Base-by-base conservation (phyloP, 2,329 filamentous ascomycete genomes). In the Fusarium xyrophilum region DNA sequence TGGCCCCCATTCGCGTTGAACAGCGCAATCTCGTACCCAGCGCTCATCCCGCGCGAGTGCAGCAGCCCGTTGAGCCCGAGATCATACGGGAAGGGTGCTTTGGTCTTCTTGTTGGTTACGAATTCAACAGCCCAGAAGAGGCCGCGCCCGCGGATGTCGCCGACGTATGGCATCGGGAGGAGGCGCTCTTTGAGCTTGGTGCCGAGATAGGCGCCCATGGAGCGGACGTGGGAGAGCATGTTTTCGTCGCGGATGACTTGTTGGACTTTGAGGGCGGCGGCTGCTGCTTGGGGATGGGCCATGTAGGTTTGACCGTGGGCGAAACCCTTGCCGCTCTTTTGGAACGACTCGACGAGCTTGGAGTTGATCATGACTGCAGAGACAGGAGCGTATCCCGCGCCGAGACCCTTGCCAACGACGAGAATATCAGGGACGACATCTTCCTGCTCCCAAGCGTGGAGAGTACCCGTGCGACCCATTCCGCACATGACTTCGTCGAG, bases 401-500 rank as follows among this genome's bases (percentile, higher is more conserved):
- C 88, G 1, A 93, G 82, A 0, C 86, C 88, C 76, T 92, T 93
- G 0, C 86, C 90, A 13, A 91, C 79, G 0, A 87, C 86, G 73
- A 89, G 85, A 3, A 93, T 83, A 70, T 93, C 89, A 0, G 90
- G 90, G 13, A 74, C 68, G 0, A 83, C 69, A 6, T n/a, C 81
- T 80, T 89, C 85, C 47, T 89, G 83, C 72, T 91, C 82, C 84
- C 86, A 91, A 0, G 88, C 86, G 76, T 91, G 85, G 69, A 91
- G 77, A 9, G 81, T 86, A 0, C 88, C 88, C 0, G 82, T 84
- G 6, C 89, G 83, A 6, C 89, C 89, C 77, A 87, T 86, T 13
- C 89, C 89, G 51, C 85, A 89, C 90, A 93, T 93, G 62, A 93
- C 84, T 74, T 88, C 84, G 57, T 88, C 86, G 0, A 87, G 65